phyloP scores from a whole-genome alignment of 805 yeast genomes.

The Kluyveromyces nonfermentans region DNA sequence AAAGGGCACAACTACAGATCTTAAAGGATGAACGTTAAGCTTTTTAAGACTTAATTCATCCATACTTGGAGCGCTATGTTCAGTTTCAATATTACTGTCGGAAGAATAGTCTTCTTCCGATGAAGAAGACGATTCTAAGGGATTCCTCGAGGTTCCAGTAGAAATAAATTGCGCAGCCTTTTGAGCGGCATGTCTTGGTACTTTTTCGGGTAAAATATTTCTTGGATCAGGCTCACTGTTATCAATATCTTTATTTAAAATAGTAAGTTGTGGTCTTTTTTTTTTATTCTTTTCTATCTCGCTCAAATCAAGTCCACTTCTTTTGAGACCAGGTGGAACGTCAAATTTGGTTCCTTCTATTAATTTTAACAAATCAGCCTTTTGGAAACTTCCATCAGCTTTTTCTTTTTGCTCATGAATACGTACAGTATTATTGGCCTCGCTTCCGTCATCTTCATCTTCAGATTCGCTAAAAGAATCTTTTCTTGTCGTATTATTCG shows the following conservation, averaged over 20 bases:
- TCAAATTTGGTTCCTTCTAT: slow-evolving; percentile 18
- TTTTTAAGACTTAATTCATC: slow-evolving; percentile 11
- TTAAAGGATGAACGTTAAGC: slow-evolving; percentile 17
- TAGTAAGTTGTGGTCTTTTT: slow-evolving; percentile 23
- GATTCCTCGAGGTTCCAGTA: slow-evolving; percentile 8
- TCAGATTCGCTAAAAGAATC: slow-evolving; percentile 19
- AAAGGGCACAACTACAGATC: slow-evolving; percentile 6
- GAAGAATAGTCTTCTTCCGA: slow-evolving; percentile 7
- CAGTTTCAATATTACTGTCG: slow-evolving; percentile 15
- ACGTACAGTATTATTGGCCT: slow-evolving; percentile 14
- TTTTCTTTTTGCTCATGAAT: slow-evolving; percentile 8
- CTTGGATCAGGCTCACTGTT: slow-evolving; percentile 26
- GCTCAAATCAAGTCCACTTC: slow-evolving; percentile 2
- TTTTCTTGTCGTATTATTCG: slow-evolving; percentile 12
- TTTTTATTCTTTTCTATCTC: slow-evolving; percentile 4
- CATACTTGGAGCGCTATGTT: slow-evolving; percentile 9
- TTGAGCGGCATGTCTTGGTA: slow-evolving; percentile 24
- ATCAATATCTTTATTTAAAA: slow-evolving; percentile 22
- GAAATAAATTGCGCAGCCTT: slow-evolving; percentile 23
- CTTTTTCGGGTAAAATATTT: slow-evolving; percentile 21
- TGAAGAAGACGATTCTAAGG: slow-evolving; percentile 3
- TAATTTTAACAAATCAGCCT: slow-evolving; percentile 20
- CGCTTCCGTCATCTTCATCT: slow-evolving; percentile 9
- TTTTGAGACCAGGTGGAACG: slow-evolving; percentile 16
- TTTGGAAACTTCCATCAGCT: slow-evolving; percentile 19